Percentiles rank a stretch among this genome's conserved stretches.
phyloP scores from a whole-genome alignment of 768 basidiomycete species.

The Rhizopogon roseolus region DNA sequence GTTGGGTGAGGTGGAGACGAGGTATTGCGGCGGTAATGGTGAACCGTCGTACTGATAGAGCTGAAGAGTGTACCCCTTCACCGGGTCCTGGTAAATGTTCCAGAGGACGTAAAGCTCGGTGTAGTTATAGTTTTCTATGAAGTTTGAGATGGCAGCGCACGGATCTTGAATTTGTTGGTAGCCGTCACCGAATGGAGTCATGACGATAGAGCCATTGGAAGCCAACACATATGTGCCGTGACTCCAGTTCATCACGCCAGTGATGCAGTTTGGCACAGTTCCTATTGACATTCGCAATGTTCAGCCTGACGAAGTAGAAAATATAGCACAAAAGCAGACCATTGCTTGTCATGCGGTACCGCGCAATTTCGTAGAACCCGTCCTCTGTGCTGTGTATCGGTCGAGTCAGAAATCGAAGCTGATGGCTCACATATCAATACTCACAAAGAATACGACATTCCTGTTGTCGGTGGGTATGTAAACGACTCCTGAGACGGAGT shows the following conservation, averaged over 20 bases:
- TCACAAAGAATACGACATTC: constrained; percentile 87
- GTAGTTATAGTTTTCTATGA: constrained; percentile 79
- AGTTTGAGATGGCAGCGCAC: constrained; percentile 84
- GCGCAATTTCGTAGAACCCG: constrained; percentile 83
- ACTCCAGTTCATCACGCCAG: constrained; percentile 82
- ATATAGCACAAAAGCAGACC: constrained; percentile 40
- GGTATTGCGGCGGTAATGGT: constrained; percentile 69
- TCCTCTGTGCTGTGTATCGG: constrained; percentile 48
- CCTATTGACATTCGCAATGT: constrained; percentile 35
- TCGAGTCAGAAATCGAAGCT: constrained; percentile 1
- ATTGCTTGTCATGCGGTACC: constrained; percentile 87
- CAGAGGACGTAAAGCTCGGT: constrained; percentile 63
- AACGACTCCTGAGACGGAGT: constrained; percentile 81
- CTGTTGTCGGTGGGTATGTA: constrained; percentile 79
- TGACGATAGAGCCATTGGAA: constrained; percentile 74
- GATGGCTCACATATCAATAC: constrained; percentile 16
- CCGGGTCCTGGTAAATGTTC: constrained; percentile 69
- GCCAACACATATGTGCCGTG: constrained; percentile 74
- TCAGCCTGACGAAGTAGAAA: not conserved
- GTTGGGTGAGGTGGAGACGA: constrained; percentile 64
- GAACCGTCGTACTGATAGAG: constrained; percentile 76
- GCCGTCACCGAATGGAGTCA: constrained; percentile 79
- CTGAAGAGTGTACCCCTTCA: constrained; percentile 62
- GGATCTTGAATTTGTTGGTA: constrained; percentile 94
- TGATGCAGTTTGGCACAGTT: constrained; percentile 82